Evolutionary conservation across 495 filamentous ascomycete species (phyloP), one percentile per base, ranked within the genome.

Genomic region (Xylaria telfairii): DNA sequence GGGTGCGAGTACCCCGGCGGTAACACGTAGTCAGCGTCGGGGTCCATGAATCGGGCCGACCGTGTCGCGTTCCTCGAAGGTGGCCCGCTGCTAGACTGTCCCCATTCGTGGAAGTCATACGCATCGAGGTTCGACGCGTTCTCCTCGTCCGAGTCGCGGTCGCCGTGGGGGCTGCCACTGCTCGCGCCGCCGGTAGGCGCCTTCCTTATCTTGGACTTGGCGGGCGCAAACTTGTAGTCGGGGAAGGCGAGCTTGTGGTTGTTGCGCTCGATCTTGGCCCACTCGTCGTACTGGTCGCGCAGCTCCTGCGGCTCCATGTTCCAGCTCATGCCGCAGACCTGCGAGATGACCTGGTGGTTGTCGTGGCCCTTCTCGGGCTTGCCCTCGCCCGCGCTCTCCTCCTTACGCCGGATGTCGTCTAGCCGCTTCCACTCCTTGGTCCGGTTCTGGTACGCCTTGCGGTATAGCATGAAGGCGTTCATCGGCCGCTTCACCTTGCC

Each of bases 391-490:
- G 61, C 61, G 30, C 61, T 64, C 51, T 65, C 68, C 39, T 70
- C 68, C 28, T 59, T 70, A 13, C 68, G 21, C 60, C 68, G 60
- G 19, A 70, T 70, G n/a, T 54, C 68, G 57, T 70, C 68, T 19
- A 70, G 28, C 10, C 87, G 83, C 71, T 92, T 92, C 87, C 90
- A 93, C 49, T 87, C 80, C 79, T 98, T 98, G 67, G 92, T 92
- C 6, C 94, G 87, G 49, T 95, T 93, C 30, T 95, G 91, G 75
- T 92, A 98, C 6, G 95, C 93, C 60, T 95, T 97, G 10, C 96
- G 91, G 79, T 99, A 99, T 32, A 99, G 86, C 93, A 99, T 98
- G 85, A 98, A 99, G 1, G 94, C 95, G 77, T 99, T 99, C 92
- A 98, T 98, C 0, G 96, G 96, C 42, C 96, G 85, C 71, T 95